phyloP scores from a whole-genome alignment of 2,329 filamentous ascomycete species.

The Magnaporthiopsis rhizophila region DNA sequence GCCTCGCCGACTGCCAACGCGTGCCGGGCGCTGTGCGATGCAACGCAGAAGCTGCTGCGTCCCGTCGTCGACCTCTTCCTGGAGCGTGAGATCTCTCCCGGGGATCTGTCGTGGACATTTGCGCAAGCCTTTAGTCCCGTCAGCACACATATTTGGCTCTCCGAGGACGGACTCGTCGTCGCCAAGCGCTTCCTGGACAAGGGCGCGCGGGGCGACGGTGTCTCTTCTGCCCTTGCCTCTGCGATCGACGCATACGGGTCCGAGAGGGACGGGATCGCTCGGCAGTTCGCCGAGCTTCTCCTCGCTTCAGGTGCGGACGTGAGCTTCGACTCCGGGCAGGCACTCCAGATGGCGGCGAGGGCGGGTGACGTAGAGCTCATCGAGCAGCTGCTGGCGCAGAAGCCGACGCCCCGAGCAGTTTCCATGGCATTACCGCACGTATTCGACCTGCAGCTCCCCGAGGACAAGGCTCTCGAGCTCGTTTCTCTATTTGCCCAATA shows the following conservation, averaged over 20 bases:
- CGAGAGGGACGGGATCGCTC: conserved; percentile 30
- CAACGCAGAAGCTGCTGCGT: conserved; percentile 30
- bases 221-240: conserved; percentile 36
- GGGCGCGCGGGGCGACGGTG: conserved; percentile 36
- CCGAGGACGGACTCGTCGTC: conserved; percentile 35
- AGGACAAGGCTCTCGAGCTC: conserved; percentile 42
- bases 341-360: conserved; percentile 44
- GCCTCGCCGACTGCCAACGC: conserved; percentile 44
- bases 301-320: conserved; percentile 35
- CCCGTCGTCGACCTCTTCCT: conserved; percentile 35
- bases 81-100: conserved; percentile 28
- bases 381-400: conserved; percentile 38
- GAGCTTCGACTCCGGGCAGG: conserved; percentile 43
- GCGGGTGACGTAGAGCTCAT: conserved; percentile 43
- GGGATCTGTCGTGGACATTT: conserved; percentile 38
- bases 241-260: conserved; percentile 35
- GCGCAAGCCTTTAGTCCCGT: conserved; percentile 33
- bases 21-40: conserved; percentile 45
- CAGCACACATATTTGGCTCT: conserved; percentile 36
- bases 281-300: conserved; percentile 36
- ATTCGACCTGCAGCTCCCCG: conserved; percentile 40
- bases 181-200: conserved; percentile 40
- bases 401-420: conserved; percentile 41
- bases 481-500: conserved; percentile 45
- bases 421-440: conserved; percentile 47